Percentiles rank a stretch among this genome's conserved stretches.
These are phyloP conservation scores for Trametopsis cervina DNA, from an alignment of 768 basidiomycete species.

Conservation along the genomic window DNA sequence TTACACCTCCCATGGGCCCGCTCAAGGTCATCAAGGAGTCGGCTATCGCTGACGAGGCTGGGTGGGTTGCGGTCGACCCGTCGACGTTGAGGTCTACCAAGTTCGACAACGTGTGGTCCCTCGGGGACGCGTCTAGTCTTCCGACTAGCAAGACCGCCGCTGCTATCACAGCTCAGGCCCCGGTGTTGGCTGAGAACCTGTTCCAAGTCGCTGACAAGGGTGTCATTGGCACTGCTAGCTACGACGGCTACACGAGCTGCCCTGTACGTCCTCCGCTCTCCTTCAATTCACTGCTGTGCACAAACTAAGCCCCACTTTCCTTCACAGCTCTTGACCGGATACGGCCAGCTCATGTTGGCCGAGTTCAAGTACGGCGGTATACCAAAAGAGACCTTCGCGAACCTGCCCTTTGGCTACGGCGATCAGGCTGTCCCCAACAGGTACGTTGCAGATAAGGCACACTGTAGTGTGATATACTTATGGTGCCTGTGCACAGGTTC, in stretches of 20 bases:
- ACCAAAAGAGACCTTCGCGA: constrained; percentile 80
- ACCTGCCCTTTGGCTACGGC: constrained; percentile 36
- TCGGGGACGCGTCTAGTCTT: constrained; percentile 89
- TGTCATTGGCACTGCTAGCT: constrained; percentile 57
- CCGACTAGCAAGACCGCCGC: constrained; percentile 97
- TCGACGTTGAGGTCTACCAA: constrained; percentile 80
- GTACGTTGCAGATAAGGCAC: constrained; percentile 31
- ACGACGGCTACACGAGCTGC: constrained; percentile 88
- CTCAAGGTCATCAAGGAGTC: constrained; percentile 72
- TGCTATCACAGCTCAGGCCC: constrained; percentile 86
- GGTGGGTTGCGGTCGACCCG: constrained; percentile 87
- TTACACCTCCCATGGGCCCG: constrained; percentile 89
- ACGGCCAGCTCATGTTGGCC: constrained; percentile 77
- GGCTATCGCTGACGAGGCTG: constrained; percentile 70
- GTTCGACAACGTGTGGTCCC: constrained; percentile 78
- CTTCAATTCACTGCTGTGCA: neutral
- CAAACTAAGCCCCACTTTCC: constrained; percentile 7
- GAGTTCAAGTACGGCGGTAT: constrained; percentile 92
- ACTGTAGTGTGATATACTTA: neutral
- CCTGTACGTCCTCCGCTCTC: constrained; percentile 46
- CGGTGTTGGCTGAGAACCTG: constrained; percentile 86
- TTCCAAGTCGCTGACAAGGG: constrained; percentile 71
- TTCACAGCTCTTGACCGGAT: constrained; percentile 66
- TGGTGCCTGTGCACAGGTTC: constrained; percentile 32
- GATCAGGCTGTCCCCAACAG: constrained; percentile 74